Evolutionary conservation across 371 early-diverging fungal genomes (phyloP), one percentile per base, ranked within the genome.

Genomic region (Mucor indicus): DNA sequence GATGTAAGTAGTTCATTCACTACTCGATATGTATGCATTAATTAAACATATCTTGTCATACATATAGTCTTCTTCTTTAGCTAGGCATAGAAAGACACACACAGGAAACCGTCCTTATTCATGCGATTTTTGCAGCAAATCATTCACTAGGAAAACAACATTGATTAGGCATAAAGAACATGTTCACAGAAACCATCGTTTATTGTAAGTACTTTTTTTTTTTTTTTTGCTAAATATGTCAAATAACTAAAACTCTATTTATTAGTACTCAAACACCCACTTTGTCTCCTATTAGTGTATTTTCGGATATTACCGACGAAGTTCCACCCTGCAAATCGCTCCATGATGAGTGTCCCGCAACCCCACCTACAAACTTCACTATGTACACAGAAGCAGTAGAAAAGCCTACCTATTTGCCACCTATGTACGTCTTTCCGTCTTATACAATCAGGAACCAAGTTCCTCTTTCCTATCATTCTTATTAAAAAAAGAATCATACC

Each of bases 101-200:
- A 65, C 66, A 3, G 66, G 63, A 10, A 62, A 62, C 22, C 49
- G 66, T 15, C 63, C 66, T 13, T 69, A 69, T 52, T 49, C 43
- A 9, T 69, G 70, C 42, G 33, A 45, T 36, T 1, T 20, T 9
- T 81, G 81, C 56, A 67, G 63, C 44, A 76, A 75, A 57, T 64
- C 77, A 10, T 81, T 79, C 49, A 77, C 77, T 41, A 76, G 85
- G 46, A 82, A 83, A 67, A 78, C 81, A 8, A 84, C 80, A 6
- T 54, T 86, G 10, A 78, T 77, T 17, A 75, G 79, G 44, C 86
- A 86, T 53, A 72, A 75, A 48, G 69, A 74, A 23, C 43, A 44
- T 13, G 17, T 23, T 21, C 51, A 51, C 30, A 13, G 22, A 7
- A 29, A 29, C 15, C 32, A 40, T 1, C 4, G 12, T 10, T 22